Percentiles rank a stretch among this genome's conserved stretches.
These are phyloP conservation scores for Daedaleopsis nitida DNA, from an alignment of 768 basidiomycete species.

Conservation along the genomic window DNA sequence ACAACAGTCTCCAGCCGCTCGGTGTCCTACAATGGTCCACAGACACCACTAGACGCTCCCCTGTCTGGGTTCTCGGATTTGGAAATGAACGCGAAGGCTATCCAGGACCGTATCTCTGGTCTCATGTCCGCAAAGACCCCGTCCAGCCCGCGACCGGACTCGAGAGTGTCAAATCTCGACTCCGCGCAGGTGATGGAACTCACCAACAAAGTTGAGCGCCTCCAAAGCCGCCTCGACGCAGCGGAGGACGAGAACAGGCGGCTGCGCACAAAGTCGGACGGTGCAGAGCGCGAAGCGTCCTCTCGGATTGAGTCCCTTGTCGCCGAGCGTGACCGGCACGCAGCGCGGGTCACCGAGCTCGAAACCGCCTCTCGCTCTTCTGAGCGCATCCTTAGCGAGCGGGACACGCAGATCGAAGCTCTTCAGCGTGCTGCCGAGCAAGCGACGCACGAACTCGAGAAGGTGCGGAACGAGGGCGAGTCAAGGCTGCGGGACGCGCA, in stretches of 20 bases:
- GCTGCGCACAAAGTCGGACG: conserved; percentile 38
- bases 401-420: conserved; percentile 45
- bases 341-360: conserved; percentile 41
- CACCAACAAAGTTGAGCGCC: conserved; percentile 38
- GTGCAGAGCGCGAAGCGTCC: conserved; percentile 22
- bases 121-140: conserved; percentile 40
- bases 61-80: conserved; percentile 34
- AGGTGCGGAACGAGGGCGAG: conserved; percentile 48
- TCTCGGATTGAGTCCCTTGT: conserved; percentile 33
- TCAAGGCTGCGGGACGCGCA: conserved; percentile 44
- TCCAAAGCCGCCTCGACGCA: conserved; percentile 53
- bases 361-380: conserved; percentile 44
- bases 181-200: conserved; percentile 34
- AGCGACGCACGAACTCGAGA: conserved; percentile 44
- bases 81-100: conserved; percentile 39
- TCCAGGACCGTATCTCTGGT: conserved; percentile 53
- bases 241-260: conserved; percentile 74
- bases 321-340: conserved; percentile 47
- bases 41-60: conserved; percentile 11
- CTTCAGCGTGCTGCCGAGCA: conserved; percentile 48
- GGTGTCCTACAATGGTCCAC: conserved; percentile 40
- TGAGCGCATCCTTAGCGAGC: conserved; percentile 47
- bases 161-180: conserved; percentile 38
- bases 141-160: conserved; percentile 38
- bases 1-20: conserved; percentile 37